Conservation (phyloP, 805 yeast genomes). For the Barnettozyma californica region DNA sequence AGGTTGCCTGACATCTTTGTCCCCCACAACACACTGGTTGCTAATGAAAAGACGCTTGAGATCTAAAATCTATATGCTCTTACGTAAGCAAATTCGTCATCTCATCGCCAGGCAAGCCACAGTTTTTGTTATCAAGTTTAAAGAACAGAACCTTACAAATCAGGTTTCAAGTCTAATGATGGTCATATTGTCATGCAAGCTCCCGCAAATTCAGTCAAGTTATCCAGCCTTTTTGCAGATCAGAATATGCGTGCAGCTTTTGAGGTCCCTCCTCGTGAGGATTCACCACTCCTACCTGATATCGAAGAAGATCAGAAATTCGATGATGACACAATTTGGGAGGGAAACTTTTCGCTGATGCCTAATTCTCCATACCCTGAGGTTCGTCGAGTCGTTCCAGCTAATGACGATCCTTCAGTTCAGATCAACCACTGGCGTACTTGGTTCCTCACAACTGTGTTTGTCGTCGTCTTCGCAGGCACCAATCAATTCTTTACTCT, state of each 20-base stretch:
- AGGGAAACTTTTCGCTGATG: conserved; percentile 24
- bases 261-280: conserved; percentile 1
- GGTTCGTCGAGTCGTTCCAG: conserved; percentile 53
- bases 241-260: background rate
- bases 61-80: no score
- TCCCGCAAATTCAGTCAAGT: background rate
- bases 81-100: background rate
- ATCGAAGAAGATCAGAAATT: conserved; percentile 9
- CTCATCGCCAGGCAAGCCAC: conserved; percentile 1
- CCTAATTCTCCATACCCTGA: conserved; percentile 57
- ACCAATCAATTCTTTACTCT: conserved; percentile 51
- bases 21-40: no score
- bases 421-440: conserved; percentile 50
- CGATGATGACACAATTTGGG: conserved; percentile 5
- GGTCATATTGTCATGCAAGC: background rate
- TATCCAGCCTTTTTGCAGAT: background rate
- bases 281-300: conserved; percentile 8
- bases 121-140: background rate
- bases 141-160: conserved; percentile 1
- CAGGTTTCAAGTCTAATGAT: background rate
- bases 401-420: conserved; percentile 44
- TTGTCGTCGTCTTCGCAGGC: conserved; percentile 51
- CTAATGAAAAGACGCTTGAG: no score
- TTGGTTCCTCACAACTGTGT: conserved; percentile 45
- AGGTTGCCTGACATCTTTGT: no score